phyloP scores from a whole-genome alignment of 805 yeast genomes.

The Cyberlindnera americana region DNA sequence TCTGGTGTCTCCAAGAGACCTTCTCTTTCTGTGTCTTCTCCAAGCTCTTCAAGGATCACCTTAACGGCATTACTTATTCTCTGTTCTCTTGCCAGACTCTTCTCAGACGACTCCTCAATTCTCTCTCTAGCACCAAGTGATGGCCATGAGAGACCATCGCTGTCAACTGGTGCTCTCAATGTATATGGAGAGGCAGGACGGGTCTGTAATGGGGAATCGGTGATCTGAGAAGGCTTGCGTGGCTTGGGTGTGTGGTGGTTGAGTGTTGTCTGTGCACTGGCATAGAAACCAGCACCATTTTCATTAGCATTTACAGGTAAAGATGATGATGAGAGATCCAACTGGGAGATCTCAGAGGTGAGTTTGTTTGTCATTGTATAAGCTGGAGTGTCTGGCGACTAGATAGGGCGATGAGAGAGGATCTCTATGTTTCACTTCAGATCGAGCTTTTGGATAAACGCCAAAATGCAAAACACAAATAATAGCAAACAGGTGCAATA shows the following conservation, averaged over 20 bases:
- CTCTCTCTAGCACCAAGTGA: slow-evolving; percentile 78
- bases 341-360: slow-evolving; percentile 16
- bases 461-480: too few species aligned
- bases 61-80: slow-evolving; percentile 85
- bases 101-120: slow-evolving; percentile 64
- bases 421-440: too few species aligned
- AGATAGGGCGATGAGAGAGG: too few species aligned
- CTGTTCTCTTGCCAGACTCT: slow-evolving; percentile 58
- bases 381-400: background rate
- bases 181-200: slow-evolving; percentile 83
- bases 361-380: slow-evolving; percentile 14
- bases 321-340: slow-evolving; percentile 11
- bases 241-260: slow-evolving; percentile 14
- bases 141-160: slow-evolving; percentile 94
- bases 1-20: slow-evolving; percentile 94
- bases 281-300: slow-evolving; percentile 22
- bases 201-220: slow-evolving; percentile 60
- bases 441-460: too few species aligned
- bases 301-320: slow-evolving; percentile 14
- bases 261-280: slow-evolving; percentile 18
- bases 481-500: too few species aligned
- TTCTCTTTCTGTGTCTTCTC: slow-evolving; percentile 86
- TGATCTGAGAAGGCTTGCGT: slow-evolving; percentile 3
- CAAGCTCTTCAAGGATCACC: slow-evolving; percentile 64
- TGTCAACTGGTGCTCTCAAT: slow-evolving; percentile 79